Percentiles rank a stretch among this genome's conserved stretches.
phyloP scores from a whole-genome alignment of 176 grass and related monocot genomes.

The Phyllostachys edulis region DNA sequence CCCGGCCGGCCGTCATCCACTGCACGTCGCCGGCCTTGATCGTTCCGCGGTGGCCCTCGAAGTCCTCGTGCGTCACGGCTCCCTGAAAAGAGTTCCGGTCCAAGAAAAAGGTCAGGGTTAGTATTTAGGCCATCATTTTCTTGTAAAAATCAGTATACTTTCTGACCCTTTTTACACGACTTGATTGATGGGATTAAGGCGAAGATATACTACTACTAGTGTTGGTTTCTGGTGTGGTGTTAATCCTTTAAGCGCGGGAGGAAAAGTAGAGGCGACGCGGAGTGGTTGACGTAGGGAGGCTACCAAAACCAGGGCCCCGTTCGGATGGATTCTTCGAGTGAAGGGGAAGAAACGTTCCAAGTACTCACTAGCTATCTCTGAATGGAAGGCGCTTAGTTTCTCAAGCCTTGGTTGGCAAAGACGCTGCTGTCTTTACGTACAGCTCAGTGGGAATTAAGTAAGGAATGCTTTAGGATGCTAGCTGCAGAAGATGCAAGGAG shows the following conservation, averaged over 20 bases:
- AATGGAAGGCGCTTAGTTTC: conserved; percentile 2
- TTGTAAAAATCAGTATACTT: background rate
- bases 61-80: conserved; percentile 82
- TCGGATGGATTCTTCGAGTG: background rate
- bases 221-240: background rate
- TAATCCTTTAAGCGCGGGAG: background rate
- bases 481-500: background rate
- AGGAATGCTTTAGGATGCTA: background rate
- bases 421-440: background rate
- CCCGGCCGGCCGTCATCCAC: conserved; percentile 97
- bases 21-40: conserved; percentile 96
- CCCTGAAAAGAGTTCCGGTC: conserved; percentile 43
- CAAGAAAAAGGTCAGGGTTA: background rate
- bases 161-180: background rate
- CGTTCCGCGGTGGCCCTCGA: conserved; percentile 81
- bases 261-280: background rate
- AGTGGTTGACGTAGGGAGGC: conserved; percentile 16
- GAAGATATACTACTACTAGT: background rate
- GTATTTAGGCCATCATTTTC: background rate
- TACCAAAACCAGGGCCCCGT: conserved; percentile 5
- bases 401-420: background rate
- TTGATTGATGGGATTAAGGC: background rate
- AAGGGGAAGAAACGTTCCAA: conserved; percentile 36
- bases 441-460: background rate
- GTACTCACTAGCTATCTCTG: background rate